These are phyloP conservation scores for Termitomyces sp. DNA, from an alignment of 768 basidiomycete genomes.

Conservation along the genomic window DNA sequence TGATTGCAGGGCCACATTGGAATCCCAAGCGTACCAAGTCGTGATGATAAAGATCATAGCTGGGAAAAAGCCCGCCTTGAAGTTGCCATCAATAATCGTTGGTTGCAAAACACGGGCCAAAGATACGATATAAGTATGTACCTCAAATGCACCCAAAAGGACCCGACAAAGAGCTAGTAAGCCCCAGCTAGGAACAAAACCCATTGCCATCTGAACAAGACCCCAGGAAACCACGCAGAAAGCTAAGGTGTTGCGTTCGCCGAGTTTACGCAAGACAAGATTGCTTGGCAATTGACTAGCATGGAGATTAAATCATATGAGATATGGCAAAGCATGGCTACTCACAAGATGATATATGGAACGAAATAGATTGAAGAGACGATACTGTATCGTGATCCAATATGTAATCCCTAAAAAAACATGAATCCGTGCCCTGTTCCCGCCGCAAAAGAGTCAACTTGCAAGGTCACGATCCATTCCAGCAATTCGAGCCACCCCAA, in stretches of 20 bases:
- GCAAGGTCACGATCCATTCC: constrained; percentile 36
- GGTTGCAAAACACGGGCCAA: background rate
- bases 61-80: constrained; percentile 48
- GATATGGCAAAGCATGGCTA: background rate
- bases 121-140: constrained; percentile 9
- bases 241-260: constrained; percentile 37
- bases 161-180: constrained; percentile 35
- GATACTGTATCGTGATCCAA: constrained; percentile 42
- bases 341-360: constrained; percentile 46
- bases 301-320: background rate
- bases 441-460: background rate
- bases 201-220: constrained; percentile 41
- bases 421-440: background rate
- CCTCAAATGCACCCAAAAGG: constrained; percentile 42
- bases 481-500: constrained; percentile 30
- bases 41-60: constrained; percentile 46
- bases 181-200: constrained; percentile 41
- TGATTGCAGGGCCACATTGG: background rate
- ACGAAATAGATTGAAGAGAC: constrained; percentile 43
- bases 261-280: constrained; percentile 37
- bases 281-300: constrained; percentile 43
- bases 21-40: constrained; percentile 34
- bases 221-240: constrained; percentile 45
- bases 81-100: background rate
- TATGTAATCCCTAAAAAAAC: constrained; percentile 27